phyloP scores from a whole-genome alignment of 257 asterid species.

The Solanum ossicruentum region DNA sequence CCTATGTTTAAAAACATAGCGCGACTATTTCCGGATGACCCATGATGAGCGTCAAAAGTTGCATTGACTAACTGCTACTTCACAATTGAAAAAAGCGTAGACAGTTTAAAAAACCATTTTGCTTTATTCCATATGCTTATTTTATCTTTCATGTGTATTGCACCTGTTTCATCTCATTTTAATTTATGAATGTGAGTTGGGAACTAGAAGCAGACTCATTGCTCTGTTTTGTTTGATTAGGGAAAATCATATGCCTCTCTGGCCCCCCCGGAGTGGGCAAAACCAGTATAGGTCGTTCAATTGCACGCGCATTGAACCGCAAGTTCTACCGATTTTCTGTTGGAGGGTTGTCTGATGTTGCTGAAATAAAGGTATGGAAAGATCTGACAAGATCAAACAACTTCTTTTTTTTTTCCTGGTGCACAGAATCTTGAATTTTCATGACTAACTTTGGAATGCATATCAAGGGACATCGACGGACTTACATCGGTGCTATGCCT shows the following conservation, averaged over 20 bases:
- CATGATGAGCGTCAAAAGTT: too few relatives aligned
- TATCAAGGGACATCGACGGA: constrained; percentile 92
- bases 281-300: constrained; percentile 96
- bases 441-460: constrained; percentile 9
- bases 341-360: constrained; percentile 99
- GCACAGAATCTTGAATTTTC: not conserved
- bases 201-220: not conserved
- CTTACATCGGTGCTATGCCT: constrained; percentile 99
- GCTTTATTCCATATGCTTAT: not conserved
- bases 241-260: constrained; percentile 92
- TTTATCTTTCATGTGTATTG: not conserved
- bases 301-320: constrained; percentile 97
- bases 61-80: too few relatives aligned
- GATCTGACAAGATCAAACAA: not conserved
- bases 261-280: constrained; percentile 99
- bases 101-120: too few relatives aligned
- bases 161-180: not conserved
- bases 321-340: constrained; percentile 96
- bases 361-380: constrained; percentile 79
- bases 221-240: constrained; percentile 25
- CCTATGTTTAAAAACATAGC: too few relatives aligned
- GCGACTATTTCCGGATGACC: too few relatives aligned
- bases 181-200: not conserved
- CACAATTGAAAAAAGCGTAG: too few relatives aligned
- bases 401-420: not conserved